Percentiles rank a stretch among this genome's conserved stretches.
Conservation (phyloP, 2,329 filamentous ascomycete genomes). For the Talaromyces sp. region DNA sequence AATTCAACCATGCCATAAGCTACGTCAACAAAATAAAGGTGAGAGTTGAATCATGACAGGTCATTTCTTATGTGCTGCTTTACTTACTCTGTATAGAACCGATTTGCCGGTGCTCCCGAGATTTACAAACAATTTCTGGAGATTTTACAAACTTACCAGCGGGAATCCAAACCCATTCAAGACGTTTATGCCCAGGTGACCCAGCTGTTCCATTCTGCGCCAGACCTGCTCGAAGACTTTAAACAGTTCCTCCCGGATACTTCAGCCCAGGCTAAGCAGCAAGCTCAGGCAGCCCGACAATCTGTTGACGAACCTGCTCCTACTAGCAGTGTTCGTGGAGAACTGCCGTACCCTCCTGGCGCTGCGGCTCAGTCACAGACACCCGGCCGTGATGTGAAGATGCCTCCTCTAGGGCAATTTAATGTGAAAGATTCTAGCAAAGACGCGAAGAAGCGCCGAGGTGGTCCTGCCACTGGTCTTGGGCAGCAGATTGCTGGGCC, state of each 20-base stretch:
- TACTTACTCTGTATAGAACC: conserved; percentile 59
- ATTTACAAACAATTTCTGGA: conserved; percentile 99
- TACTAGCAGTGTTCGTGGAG: conserved; percentile 58
- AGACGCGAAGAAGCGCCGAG: conserved; percentile 82
- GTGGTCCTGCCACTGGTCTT: conserved; percentile 44
- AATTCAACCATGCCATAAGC: conserved; percentile 98
- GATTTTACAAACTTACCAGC: conserved; percentile 95
- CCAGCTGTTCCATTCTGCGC: conserved; percentile 83
- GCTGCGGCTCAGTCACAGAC: conserved; percentile 46
- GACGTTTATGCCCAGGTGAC: conserved; percentile 98
- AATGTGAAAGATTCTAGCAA: conserved; percentile 78
- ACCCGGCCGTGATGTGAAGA: conserved; percentile 54
- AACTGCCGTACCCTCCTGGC: conserved; percentile 39
- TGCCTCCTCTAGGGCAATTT: conserved; percentile 94
- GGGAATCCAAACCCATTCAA: conserved; percentile 96
- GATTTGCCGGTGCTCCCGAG: conserved; percentile 91
- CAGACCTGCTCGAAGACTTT: conserved; percentile 94
- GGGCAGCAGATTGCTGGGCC: conserved; percentile 31
- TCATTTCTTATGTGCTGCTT: not conserved
- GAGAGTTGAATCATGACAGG: conserved; percentile 23
- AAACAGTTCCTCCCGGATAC: conserved; percentile 98
- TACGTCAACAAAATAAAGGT: conserved; percentile 99
- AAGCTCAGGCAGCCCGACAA: conserved; percentile 53
- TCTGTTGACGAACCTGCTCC: conserved; percentile 65
- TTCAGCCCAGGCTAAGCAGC: conserved; percentile 62